Base-by-base conservation (phyloP, 1,284 basidiomycete species). In the Cryptococcus sp. region DNA sequence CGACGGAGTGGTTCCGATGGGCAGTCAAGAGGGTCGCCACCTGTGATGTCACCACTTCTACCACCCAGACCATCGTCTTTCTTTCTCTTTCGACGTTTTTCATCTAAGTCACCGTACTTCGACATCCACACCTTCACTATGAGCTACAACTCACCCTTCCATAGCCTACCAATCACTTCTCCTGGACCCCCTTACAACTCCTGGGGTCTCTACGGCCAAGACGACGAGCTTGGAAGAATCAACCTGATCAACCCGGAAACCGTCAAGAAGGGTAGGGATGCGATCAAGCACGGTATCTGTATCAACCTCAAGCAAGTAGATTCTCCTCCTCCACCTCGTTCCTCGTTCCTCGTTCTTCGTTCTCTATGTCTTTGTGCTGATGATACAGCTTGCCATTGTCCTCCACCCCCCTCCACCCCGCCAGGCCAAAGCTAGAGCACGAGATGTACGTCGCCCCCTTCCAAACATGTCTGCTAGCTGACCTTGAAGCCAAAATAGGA, bases 291-390 rank as follows among this genome's bases (percentile, higher is more conserved):
- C 18, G 66, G 66, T 2, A 34, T 63, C 3, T 51, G 45, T 1
- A 50, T 68, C 25, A 61, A 60, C 37, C 57, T 68, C 25, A 68
- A 68, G 66, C 65, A 34, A 19, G 57, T n/a, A n/a, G n/a, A n/a
- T n/a, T n/a, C 4, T 1, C 5, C 4, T 14, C 32, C 21, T 12
- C 26, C 7, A 22, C 6, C 31, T 23, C 24, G n/a, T 16, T 25
- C n/a, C n/a, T 26, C 25, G 25, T 4, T 23, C 31, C 43, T 35
- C 10, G 4, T 37, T 9, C 32, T 16, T n/a, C 3, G 10, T 18
- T 12, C 5, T 40, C 48, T 49, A 25, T 43, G 32, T 22, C 10
- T n/a, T n/a, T n/a, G n/a, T n/a, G n/a, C n/a, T n/a, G n/a, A n/a
- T n/a, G n/a, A n/a, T n/a, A 25, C 45, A 59, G 57, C 28, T 26